A percentile compares a stretch with the other conserved stretches of the same genome.
phyloP scores from a whole-genome alignment of 768 basidiomycete species.

The Candolleomyces efflorescens region DNA sequence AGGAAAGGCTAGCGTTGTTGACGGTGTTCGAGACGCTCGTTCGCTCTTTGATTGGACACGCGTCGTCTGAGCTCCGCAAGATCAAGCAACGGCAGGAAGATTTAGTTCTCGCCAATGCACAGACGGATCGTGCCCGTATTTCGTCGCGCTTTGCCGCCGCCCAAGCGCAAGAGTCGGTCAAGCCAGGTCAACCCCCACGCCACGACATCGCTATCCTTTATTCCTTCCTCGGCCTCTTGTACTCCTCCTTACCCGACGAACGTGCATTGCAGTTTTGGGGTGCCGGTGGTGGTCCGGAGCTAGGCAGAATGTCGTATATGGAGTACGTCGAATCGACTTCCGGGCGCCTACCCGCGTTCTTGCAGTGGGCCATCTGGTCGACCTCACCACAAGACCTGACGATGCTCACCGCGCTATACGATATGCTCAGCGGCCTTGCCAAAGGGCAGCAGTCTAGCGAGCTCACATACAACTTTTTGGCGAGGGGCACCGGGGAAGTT shows the following conservation, averaged over 20 bases:
- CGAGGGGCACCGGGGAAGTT: constrained; percentile 67
- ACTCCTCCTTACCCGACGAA: constrained; percentile 68
- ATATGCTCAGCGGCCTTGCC: constrained; percentile 83
- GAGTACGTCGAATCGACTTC: constrained; percentile 56
- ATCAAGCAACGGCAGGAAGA: constrained; percentile 92
- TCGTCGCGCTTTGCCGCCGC: constrained; percentile 45
- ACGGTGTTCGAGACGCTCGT: constrained; percentile 67
- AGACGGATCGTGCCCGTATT: constrained; percentile 57
- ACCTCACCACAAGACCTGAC: constrained; percentile 68
- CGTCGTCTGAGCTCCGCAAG: constrained; percentile 77
- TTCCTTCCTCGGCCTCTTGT: constrained; percentile 78
- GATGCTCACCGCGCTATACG: constrained; percentile 78
- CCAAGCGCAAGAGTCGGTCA: constrained; percentile 36
- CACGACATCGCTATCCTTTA: constrained; percentile 86
- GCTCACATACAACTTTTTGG: constrained; percentile 85
- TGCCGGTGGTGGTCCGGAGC: constrained; percentile 37
- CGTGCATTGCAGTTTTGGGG: constrained; percentile 86
- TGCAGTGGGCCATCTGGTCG: constrained; percentile 90
- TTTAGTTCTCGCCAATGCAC: constrained; percentile 59
- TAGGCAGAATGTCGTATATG: constrained; percentile 44
- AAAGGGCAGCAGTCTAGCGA: constrained; percentile 85
- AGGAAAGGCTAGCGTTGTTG: constrained; percentile 54
- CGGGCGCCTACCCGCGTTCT: constrained; percentile 48
- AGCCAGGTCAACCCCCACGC: constrained; percentile 45
- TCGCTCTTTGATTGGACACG: constrained; percentile 66